These are phyloP conservation scores for Bimuria novae-zelandiae DNA, from an alignment of 2,329 filamentous ascomycete genomes.

Conservation along the genomic window DNA sequence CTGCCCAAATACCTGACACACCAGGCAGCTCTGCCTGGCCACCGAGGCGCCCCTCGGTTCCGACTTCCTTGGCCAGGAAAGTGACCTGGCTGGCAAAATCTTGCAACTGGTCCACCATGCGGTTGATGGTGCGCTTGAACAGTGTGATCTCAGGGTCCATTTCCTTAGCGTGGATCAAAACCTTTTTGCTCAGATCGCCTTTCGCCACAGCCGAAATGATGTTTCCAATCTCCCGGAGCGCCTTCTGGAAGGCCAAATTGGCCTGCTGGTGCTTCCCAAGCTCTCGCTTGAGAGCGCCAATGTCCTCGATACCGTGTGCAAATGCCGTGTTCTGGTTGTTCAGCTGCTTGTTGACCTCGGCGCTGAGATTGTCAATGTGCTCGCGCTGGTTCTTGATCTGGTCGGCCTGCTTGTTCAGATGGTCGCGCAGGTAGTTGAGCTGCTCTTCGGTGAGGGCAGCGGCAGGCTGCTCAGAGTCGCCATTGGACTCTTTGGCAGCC, in stretches of 20 bases:
- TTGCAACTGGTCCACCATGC: conserved; percentile 98
- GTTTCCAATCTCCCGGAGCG: conserved; percentile 91
- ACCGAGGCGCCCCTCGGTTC: conserved; percentile 90
- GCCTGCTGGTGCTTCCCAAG: conserved; percentile 97
- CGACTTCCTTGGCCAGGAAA: conserved; percentile 90
- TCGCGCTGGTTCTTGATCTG: conserved; percentile 86
- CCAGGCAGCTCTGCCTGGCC: conserved; percentile 93
- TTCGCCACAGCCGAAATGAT: conserved; percentile 96
- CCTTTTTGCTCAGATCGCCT: conserved; percentile 95
- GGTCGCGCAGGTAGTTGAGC: conserved; percentile 82
- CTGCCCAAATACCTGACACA: conserved; percentile 96
- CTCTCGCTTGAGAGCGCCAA: conserved; percentile 87
- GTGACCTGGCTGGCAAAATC: conserved; percentile 97
- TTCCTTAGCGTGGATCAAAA: conserved; percentile 91
- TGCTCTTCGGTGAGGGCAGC: conserved; percentile 76
- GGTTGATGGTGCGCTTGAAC: conserved; percentile 98
- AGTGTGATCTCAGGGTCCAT: conserved; percentile 98
- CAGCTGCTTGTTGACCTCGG: conserved; percentile 84
- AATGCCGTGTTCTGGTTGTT: conserved; percentile 82
- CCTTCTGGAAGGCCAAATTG: conserved; percentile 98
- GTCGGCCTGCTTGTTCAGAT: conserved; percentile 91
- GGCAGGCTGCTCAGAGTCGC: conserved; percentile 51
- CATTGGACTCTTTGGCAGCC: conserved; percentile 58
- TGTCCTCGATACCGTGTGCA: conserved; percentile 78
- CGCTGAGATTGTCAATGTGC: conserved; percentile 82